These are phyloP conservation scores for Fusarium kyushuense DNA, from an alignment of 2,329 filamentous ascomycete species.

Conservation along the genomic window DNA sequence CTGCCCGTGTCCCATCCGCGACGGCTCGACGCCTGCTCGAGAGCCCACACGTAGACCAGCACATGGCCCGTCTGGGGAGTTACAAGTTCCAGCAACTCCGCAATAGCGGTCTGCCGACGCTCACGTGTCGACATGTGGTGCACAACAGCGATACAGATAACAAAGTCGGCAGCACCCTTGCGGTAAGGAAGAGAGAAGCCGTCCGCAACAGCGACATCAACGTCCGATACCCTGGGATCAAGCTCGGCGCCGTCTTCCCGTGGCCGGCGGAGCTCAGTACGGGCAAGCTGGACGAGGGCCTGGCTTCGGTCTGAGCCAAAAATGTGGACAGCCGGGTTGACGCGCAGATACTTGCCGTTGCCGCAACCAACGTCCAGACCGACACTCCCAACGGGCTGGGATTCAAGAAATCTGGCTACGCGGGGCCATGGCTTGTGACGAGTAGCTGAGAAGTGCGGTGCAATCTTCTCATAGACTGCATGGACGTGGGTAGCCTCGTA, in stretches of 20 bases:
- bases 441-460: conserved; percentile 84
- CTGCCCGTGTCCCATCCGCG: conserved; percentile 88
- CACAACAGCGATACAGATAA: conserved; percentile 91
- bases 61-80: conserved; percentile 72
- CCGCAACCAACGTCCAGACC: conserved; percentile 95
- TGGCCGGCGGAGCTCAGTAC: conserved; percentile 43
- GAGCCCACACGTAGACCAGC: conserved; percentile 92
- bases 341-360: conserved; percentile 93
- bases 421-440: conserved; percentile 91
- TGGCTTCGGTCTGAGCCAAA: conserved; percentile 85
- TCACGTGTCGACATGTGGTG: conserved; percentile 88
- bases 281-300: conserved; percentile 65
- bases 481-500: conserved; percentile 94
- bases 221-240: conserved; percentile 55
- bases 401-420: conserved; percentile 80
- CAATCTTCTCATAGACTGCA: conserved; percentile 88
- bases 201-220: conserved; percentile 83
- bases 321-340: conserved; percentile 82
- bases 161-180: conserved; percentile 74
- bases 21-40: conserved; percentile 89
- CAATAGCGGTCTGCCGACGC: conserved; percentile 79
- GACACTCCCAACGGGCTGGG: conserved; percentile 75
- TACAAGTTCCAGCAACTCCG: conserved; percentile 76
- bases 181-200: conserved; percentile 86
- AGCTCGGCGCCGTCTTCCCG: conserved; percentile 27